These are phyloP conservation scores for Agaricus blazei DNA, from an alignment of 768 basidiomycete species.

Conservation along the genomic window DNA sequence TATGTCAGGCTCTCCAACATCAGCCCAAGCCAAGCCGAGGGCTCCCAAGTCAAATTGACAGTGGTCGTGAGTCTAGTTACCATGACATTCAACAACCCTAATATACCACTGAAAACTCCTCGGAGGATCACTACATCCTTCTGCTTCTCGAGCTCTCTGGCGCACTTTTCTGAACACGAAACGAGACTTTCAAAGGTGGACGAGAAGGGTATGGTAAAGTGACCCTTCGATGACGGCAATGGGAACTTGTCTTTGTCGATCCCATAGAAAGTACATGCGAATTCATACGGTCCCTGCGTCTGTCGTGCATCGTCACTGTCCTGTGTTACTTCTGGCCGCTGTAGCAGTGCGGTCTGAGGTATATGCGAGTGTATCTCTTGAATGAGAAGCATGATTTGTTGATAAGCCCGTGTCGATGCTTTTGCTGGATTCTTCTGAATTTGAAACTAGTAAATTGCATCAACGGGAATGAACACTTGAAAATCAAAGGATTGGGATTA, in stretches of 20 bases:
- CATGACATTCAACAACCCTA: constrained; percentile 49
- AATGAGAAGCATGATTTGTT: constrained; percentile 40
- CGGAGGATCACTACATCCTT: constrained; percentile 29
- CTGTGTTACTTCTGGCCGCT: constrained; percentile 42
- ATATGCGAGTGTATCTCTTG: constrained; percentile 50
- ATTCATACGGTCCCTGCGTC: constrained; percentile 40
- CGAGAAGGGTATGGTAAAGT: constrained; percentile 44
- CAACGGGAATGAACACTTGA: neutral
- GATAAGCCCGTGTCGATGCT: constrained; percentile 27
- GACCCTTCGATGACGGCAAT: constrained; percentile 16
- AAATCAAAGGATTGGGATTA: constrained; percentile 27
- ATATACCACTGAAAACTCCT: constrained; percentile 46
- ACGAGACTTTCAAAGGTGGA: constrained; percentile 53
- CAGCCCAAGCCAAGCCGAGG: constrained; percentile 54
- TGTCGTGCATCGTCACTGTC: constrained; percentile 24
- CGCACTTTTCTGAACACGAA: constrained; percentile 41
- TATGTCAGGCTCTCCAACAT: constrained; percentile 51
- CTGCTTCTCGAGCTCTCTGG: constrained; percentile 27
- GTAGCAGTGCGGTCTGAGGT: constrained; percentile 42
- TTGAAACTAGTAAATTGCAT: constrained; percentile 23
- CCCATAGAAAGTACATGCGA: constrained; percentile 59
- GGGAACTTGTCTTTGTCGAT: constrained; percentile 22
- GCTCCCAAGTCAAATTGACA: constrained; percentile 51
- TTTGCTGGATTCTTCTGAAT: constrained; percentile 30
- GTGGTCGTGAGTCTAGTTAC: constrained; percentile 36